Evolutionary conservation across 2,329 filamentous ascomycete species (phyloP).

Genomic region (Diaporthe aspalathi): DNA sequence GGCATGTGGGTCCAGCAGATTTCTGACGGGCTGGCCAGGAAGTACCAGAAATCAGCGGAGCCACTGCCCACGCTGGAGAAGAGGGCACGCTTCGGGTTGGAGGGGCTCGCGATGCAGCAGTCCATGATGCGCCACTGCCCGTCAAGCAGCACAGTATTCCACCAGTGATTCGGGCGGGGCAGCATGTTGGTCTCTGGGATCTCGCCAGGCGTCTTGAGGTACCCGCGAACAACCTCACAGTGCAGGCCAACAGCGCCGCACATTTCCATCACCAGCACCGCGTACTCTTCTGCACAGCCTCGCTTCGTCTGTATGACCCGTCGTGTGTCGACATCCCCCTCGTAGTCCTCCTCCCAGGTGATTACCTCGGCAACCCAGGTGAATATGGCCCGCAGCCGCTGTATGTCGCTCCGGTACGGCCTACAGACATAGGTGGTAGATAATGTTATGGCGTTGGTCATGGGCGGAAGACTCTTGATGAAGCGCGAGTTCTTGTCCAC

Average conservation of each 20-base stretch:
- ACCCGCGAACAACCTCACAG: slow-evolving; percentile 88
- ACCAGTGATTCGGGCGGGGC: slow-evolving; percentile 95
- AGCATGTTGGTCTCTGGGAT: slow-evolving; percentile 81
- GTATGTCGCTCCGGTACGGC: slow-evolving; percentile 93
- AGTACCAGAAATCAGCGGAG: slow-evolving; percentile 89
- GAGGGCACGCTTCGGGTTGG: slow-evolving; percentile 80
- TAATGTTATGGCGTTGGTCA: slow-evolving; percentile 82
- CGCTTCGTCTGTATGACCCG: slow-evolving; percentile 86
- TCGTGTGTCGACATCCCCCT: slow-evolving; percentile 79
- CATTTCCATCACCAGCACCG: slow-evolving; percentile 91
- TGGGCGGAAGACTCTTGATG: slow-evolving; percentile 82
- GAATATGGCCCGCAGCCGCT: slow-evolving; percentile 92
- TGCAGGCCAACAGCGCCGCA: slow-evolving; percentile 89
- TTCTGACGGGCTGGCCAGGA: slow-evolving; percentile 88
- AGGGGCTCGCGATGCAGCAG: slow-evolving; percentile 90
- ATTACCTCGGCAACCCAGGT: slow-evolving; percentile 98
- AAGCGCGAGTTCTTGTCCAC: slow-evolving; percentile 98
- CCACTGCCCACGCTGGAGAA: slow-evolving; percentile 80
- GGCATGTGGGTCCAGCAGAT: slow-evolving; percentile 97
- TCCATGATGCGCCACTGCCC: slow-evolving; percentile 98
- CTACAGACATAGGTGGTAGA: slow-evolving; percentile 94
- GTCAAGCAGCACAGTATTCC: slow-evolving; percentile 94
- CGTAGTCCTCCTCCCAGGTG: slow-evolving; percentile 94
- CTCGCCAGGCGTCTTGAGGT: slow-evolving; percentile 91
- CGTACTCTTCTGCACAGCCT: slow-evolving; percentile 90